A percentile compares a stretch with the other conserved stretches of the same genome.
Conservation (phyloP, 2,329 filamentous ascomycete species). For the Metarhizium brunneum region DNA sequence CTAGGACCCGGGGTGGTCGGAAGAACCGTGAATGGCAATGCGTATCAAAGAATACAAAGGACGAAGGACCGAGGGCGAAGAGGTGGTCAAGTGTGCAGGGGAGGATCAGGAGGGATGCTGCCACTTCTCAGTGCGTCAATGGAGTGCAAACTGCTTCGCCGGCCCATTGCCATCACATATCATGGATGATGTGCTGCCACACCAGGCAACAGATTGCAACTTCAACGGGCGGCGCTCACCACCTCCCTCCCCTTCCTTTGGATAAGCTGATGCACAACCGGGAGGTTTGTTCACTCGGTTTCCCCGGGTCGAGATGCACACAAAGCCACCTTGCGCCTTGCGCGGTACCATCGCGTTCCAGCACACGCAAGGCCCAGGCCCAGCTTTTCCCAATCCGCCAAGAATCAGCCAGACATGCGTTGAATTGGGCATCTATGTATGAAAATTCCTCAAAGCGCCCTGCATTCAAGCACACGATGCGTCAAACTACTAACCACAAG, state of each 20-base stretch:
- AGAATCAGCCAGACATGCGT: background rate
- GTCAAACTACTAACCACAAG: background rate
- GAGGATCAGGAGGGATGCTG: background rate
- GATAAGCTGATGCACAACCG: background rate
- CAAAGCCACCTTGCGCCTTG: background rate
- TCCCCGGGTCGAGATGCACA: background rate
- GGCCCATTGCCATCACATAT: background rate
- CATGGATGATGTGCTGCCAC: background rate
- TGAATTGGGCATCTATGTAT: conserved; percentile 1
- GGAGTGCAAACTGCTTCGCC: background rate
- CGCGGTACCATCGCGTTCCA: background rate
- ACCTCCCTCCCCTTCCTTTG: background rate
- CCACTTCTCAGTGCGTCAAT: background rate
- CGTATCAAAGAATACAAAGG: too few species aligned
- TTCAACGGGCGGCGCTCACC: background rate
- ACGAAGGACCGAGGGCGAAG: background rate
- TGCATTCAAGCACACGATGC: background rate
- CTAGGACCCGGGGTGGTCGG: too few species aligned
- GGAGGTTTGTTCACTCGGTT: background rate
- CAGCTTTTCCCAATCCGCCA: background rate
- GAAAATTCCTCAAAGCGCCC: background rate
- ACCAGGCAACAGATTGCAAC: background rate
- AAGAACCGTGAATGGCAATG: too few species aligned
- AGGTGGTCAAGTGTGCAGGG: background rate
- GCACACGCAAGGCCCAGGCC: background rate